Evolutionary conservation across 495 filamentous ascomycete species (phyloP), one percentile per base, ranked within the genome.

Genomic region (Daldinia caldariorum): DNA sequence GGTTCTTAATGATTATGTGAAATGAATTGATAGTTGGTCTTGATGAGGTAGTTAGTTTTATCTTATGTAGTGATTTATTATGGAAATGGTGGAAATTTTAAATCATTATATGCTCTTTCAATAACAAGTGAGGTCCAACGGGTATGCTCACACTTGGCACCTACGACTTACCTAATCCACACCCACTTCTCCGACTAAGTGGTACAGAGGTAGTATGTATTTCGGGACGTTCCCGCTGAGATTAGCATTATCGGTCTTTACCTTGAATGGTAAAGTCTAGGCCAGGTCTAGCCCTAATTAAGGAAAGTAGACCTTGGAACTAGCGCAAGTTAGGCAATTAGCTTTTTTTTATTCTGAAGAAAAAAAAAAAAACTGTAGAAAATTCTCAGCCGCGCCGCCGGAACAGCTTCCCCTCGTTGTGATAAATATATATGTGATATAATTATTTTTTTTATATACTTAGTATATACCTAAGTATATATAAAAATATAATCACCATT

Each of bases 301-400:
- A 62, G 49, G 47, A 58, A 63, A 34, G 32, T 34, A 34, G 7
- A 34, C 3, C 4, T 34, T 34, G 32, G 8, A 43, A 43, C 61
- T 65, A 65, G 61, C n/a, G 29, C 38, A 0, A 22, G 57, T 65
- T 65, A 65, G 67, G 67, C 61, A 70, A 65, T 70, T 64, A 56
- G 47, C 49, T 47, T 26, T 26, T 26, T 26, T 26, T 26, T 26
- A 26, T 26, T 26, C 3, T 26, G 3, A 26, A 26, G 3, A 26
- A 26, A 26, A 26, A 26, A 26, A 26, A 26, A 26, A 26, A 53
- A 53, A 22, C 22, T 13, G 37, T 34, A 54, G 63, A 66, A 71
- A 71, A 59, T 67, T 71, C 63, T 71, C 63, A 71, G 69, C 69
- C 69, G 69, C 69, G 63, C 54, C 22, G 38, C 53, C 5, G 58